Conservation (phyloP, 2,329 filamentous ascomycete genomes). For the Penicillium sclerotigenum region DNA sequence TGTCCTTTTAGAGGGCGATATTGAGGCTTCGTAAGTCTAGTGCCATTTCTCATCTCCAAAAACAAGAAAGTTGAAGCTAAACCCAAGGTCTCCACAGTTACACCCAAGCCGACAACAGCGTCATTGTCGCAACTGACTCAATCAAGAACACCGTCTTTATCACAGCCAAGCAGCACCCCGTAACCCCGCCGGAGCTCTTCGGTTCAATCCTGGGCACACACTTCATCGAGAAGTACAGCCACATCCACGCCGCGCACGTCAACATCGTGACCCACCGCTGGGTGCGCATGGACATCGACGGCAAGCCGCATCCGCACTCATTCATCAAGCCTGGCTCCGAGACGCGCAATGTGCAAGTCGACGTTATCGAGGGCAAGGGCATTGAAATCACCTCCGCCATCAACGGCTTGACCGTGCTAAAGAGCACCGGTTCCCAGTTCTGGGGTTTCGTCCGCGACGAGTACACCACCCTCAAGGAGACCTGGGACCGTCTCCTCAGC, state of each 20-base stretch:
- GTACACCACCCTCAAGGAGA: constrained; percentile 85
- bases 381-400: constrained; percentile 76
- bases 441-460: constrained; percentile 91
- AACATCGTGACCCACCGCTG: constrained; percentile 82
- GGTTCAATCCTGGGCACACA: constrained; percentile 80
- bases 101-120: constrained; percentile 89
- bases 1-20: constrained; percentile 87
- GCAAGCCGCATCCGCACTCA: constrained; percentile 88
- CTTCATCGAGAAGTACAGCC: constrained; percentile 81
- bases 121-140: constrained; percentile 92
- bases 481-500: constrained; percentile 91
- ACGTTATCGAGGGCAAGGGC: constrained; percentile 63
- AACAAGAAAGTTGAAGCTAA: constrained; percentile 4
- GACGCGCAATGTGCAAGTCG: constrained; percentile 76
- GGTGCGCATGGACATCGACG: constrained; percentile 83
- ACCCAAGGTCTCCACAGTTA: constrained; percentile 56
- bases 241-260: constrained; percentile 83
- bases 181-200: constrained; percentile 90
- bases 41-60: background rate
- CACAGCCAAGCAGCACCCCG: constrained; percentile 86
- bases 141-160: constrained; percentile 98
- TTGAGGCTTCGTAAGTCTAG: constrained; percentile 68
- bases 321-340: constrained; percentile 89
- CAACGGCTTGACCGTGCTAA: constrained; percentile 79
- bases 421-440: constrained; percentile 95